Evolutionary conservation across 306 rosid genomes (phyloP).

Genomic region (Parietaria judaica): DNA sequence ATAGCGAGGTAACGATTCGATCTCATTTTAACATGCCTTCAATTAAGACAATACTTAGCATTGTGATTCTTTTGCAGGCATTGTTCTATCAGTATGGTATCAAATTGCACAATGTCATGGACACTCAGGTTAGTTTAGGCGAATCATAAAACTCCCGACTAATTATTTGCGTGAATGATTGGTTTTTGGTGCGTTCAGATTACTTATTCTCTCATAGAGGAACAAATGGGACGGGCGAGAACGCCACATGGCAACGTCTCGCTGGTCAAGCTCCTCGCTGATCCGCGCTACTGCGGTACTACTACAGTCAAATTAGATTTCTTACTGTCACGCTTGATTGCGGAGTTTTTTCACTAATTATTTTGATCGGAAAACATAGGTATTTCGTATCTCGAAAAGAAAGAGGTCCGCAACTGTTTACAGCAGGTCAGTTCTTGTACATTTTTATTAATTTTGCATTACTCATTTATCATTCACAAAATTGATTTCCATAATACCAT

Average conservation of each 20-base stretch:
- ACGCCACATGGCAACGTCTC: conserved; percentile 61
- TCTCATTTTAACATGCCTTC: too few relatives aligned
- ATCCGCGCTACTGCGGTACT: conserved; percentile 90
- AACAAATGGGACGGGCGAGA: conserved; percentile 75
- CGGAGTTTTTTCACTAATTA: too few relatives aligned
- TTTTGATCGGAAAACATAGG: conserved; percentile 25
- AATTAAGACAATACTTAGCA: too few relatives aligned
- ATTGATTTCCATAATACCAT: too few relatives aligned
- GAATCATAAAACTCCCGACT: too few relatives aligned
- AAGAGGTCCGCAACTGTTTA: conserved; percentile 87
- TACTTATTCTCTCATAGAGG: conserved; percentile 82
- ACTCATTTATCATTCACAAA: not conserved
- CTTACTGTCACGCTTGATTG: too few relatives aligned
- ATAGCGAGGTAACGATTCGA: conserved; percentile 60
- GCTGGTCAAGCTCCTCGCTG: conserved; percentile 89
- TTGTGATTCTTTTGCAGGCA: conserved; percentile 44
- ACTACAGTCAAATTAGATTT: too few relatives aligned
- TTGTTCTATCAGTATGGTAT: conserved; percentile 88
- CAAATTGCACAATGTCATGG: conserved; percentile 92
- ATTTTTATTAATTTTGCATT: not conserved
- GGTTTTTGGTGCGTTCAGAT: conserved; percentile 35
- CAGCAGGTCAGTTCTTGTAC: conserved; percentile 55
- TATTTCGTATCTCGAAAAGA: conserved; percentile 83
- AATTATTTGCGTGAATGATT: too few relatives aligned
- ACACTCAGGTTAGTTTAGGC: conserved; percentile 78